These are phyloP conservation scores for Sporisorium exsertum DNA, from an alignment of 1,284 basidiomycete species.

Conservation along the genomic window DNA sequence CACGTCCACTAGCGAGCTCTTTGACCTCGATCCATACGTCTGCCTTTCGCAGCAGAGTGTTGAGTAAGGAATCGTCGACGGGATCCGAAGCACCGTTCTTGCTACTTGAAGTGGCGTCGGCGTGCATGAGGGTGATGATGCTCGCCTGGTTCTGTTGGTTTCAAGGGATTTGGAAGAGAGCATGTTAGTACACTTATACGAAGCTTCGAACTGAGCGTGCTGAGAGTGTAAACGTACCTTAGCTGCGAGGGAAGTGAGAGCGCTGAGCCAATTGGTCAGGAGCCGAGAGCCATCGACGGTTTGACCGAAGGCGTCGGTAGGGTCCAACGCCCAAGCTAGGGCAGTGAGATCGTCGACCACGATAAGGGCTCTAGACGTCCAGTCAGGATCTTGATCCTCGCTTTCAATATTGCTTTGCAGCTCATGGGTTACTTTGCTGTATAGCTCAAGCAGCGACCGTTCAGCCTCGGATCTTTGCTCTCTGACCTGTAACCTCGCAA, in stretches of 20 bases:
- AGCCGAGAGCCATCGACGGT: slow-evolving; percentile 14
- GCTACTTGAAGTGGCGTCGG: slow-evolving; percentile 46
- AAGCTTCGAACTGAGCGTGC: not conserved
- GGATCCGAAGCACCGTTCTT: slow-evolving; percentile 40
- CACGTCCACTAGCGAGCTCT: slow-evolving; percentile 49
- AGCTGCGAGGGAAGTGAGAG: slow-evolving; percentile 26
- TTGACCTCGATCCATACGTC: slow-evolving; percentile 58
- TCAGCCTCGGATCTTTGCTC: not conserved
- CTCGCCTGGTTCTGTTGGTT: slow-evolving; percentile 22
- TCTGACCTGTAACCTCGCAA: not conserved
- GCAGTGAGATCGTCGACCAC: slow-evolving; percentile 49
- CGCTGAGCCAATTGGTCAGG: slow-evolving; percentile 32
- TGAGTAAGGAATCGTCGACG: slow-evolving; percentile 35
- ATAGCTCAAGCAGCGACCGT: slow-evolving; percentile 7
- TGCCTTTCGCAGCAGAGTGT: slow-evolving; percentile 26
- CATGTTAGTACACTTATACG: not conserved
- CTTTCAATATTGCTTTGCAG: slow-evolving; percentile 1
- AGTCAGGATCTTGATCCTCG: not conserved
- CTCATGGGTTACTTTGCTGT: slow-evolving; percentile 12
- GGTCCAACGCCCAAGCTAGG: slow-evolving; percentile 40
- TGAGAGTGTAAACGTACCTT: slow-evolving; percentile 18
- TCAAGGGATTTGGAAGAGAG: no score
- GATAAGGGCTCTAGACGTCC: slow-evolving; percentile 27
- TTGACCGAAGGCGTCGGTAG: slow-evolving; percentile 8
- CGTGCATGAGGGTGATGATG: slow-evolving; percentile 49